Conservation (phyloP, 768 basidiomycete species). For the Candolleomyces efflorescens region DNA sequence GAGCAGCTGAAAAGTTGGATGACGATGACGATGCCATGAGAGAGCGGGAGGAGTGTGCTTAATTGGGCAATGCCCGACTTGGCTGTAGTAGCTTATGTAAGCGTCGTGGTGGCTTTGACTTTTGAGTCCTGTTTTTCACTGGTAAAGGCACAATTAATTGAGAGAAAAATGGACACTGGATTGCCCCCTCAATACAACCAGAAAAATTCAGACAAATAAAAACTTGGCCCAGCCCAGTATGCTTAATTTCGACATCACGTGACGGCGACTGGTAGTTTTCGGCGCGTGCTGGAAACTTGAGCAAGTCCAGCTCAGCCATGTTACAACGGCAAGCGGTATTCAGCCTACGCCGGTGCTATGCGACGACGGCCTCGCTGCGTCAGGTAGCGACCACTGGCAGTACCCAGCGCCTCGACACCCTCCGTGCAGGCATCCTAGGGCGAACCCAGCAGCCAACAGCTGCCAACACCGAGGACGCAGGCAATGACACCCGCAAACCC, state of each 20-base stretch:
- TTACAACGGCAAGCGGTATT: no score
- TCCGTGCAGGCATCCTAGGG: neutral
- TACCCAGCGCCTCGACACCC: neutral
- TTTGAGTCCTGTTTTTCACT: conserved; percentile 13
- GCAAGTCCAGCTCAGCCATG: no score
- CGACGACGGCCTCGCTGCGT: conserved; percentile 15
- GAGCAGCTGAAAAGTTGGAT: conserved; percentile 88
- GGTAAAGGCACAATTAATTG: no score
- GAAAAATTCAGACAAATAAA: no score
- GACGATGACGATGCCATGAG: neutral
- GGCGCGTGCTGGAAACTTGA: no score
- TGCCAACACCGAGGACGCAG: conserved; percentile 1
- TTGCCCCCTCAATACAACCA: no score
- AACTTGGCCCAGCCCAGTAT: no score
- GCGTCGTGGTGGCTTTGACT: conserved; percentile 11
- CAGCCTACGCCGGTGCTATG: neutral
- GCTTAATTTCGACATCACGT: no score
- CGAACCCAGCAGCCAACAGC: neutral
- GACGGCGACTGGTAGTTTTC: no score
- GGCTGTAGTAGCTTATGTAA: neutral
- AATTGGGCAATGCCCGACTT: no score
- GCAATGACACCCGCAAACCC: neutral
- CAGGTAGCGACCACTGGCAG: neutral
- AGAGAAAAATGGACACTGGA: no score
- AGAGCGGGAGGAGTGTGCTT: neutral